Base-by-base conservation (phyloP, 139 green algal genomes). In the Chara braunii region DNA sequence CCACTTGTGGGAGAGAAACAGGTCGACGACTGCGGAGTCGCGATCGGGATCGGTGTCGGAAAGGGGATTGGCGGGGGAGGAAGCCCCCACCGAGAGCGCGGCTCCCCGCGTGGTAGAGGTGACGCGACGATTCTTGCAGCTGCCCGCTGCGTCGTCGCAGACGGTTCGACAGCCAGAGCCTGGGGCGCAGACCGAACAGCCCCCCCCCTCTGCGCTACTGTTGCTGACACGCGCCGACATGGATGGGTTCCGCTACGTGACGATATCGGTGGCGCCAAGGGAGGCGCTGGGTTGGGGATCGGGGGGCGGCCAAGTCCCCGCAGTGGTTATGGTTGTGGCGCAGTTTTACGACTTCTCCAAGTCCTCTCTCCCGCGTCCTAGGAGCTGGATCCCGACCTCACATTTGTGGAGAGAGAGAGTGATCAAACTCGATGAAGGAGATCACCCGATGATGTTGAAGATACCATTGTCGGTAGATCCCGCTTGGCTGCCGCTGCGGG, bases 321-420 rank as follows among this genome's bases (percentile, higher is more conserved):
- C 26, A n/a, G 57, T 23, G 5, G 24, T n/a, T 9, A 67, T 67
- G 57, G 57, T 45, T 9, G 18, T 52, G 4, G 57, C 57, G 42
- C 57, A 67, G 6, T 67, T 67, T 12, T 67, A 67, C 33, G 35
- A 28, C 42, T n/a, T 28, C 9, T n/a, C 36, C 3, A n/a, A 67
- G 26, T 22, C 6, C 5, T 18, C 18, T 24, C 32, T 67, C 28
- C 18, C 57, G 9, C 42, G 60, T 33, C 31, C n/a, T 6, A 11
- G 4, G 18, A 26, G 28, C 43, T 67, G 57, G 57, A 22, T 67
- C 22, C 43, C n/a, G n/a, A n/a, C 62, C 42, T 67, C 57, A 42
- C 35, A 42, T 4, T 9, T 52, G 24, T 33, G 28, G 22, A 67
- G 62, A 24, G 43, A 5, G 7, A 42, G 57, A 31, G 57, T 67